A percentile compares a stretch with the other conserved stretches of the same genome.
Evolutionary conservation across 352 stramenopile species (phyloP).

Genomic region (Pythium pyrilobum): DNA sequence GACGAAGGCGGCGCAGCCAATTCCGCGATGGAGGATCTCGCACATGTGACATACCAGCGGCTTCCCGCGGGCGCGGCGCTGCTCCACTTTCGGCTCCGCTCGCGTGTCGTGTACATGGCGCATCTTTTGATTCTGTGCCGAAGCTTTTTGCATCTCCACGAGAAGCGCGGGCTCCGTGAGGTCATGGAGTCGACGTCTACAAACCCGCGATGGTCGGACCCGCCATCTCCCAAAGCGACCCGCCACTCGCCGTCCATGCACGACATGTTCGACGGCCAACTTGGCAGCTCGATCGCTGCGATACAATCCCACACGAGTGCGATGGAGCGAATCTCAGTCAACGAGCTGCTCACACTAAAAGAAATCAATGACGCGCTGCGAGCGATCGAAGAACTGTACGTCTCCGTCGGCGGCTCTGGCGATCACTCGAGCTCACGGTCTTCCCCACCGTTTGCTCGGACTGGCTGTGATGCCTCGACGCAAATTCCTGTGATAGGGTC

Average conservation of each 20-base stretch:
- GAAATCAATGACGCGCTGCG: conserved; percentile 33
- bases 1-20: not conserved
- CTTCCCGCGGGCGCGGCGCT: conserved; percentile 24
- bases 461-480: conserved; percentile 11
- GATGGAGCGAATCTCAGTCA: conserved; percentile 33
- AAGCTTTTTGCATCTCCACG: conserved; percentile 41
- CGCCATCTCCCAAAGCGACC: not conserved
- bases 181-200: conserved; percentile 28
- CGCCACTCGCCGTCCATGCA: not conserved
- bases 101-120: conserved; percentile 31
- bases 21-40: not conserved
- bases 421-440: not conserved
- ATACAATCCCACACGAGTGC: not conserved
- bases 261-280: not conserved
- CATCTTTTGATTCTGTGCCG: conserved; percentile 34
- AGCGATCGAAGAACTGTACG: conserved; percentile 36
- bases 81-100: conserved; percentile 27
- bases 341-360: conserved; percentile 29
- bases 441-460: not conserved
- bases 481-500: conserved; percentile 25
- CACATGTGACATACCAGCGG: conserved; percentile 20
- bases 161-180: conserved; percentile 27
- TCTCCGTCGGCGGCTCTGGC: conserved; percentile 12
- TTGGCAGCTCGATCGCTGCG: not conserved
- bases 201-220: conserved; percentile 2